Percentiles rank a stretch among this genome's conserved stretches.
phyloP scores from a whole-genome alignment of 768 basidiomycete genomes.

The Inosperma sp. region DNA sequence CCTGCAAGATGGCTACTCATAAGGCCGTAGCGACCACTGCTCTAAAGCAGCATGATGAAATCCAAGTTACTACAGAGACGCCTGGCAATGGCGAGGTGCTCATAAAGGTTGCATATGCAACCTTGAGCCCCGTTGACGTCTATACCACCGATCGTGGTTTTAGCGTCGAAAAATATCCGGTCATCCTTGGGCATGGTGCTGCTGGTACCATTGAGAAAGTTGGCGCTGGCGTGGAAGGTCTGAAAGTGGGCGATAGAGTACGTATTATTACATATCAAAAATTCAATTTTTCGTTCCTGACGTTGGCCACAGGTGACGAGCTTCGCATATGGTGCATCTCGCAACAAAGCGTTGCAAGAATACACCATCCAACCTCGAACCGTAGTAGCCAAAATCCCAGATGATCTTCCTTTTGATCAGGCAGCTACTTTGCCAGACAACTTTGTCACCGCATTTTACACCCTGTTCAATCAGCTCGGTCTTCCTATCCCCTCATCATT shows the following conservation, averaged over 20 bases:
- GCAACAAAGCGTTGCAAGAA: conserved; percentile 35
- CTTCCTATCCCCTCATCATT: conserved; percentile 33
- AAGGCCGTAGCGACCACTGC: conserved; percentile 38
- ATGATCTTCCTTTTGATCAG: conserved; percentile 32
- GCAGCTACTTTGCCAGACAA: conserved; percentile 39
- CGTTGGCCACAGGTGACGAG: conserved; percentile 22
- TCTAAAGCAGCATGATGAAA: conserved; percentile 32
- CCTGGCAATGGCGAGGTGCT: conserved; percentile 37
- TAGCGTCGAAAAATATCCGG: conserved; percentile 30
- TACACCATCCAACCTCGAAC: conserved; percentile 29
- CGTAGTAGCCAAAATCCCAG: conserved; percentile 41
- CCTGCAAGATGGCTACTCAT: conserved; percentile 39
- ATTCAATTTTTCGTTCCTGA: not conserved
- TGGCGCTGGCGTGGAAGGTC: conserved; percentile 30
- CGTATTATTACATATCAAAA: conserved; percentile 9
- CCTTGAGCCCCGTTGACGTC: conserved; percentile 39
- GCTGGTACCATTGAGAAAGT: conserved; percentile 36
- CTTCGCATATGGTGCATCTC: conserved; percentile 24
- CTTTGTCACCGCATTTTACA: conserved; percentile 39
- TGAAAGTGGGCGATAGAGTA: conserved; percentile 40
- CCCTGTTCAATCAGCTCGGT: conserved; percentile 36
- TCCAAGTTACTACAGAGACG: conserved; percentile 31
- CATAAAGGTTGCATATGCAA: conserved; percentile 37
- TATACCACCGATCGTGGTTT: conserved; percentile 36
- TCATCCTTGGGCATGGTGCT: conserved; percentile 34